Evolutionary conservation across 257 asterid genomes (phyloP).

Genomic region (Fraxinus pennsylvanica): DNA sequence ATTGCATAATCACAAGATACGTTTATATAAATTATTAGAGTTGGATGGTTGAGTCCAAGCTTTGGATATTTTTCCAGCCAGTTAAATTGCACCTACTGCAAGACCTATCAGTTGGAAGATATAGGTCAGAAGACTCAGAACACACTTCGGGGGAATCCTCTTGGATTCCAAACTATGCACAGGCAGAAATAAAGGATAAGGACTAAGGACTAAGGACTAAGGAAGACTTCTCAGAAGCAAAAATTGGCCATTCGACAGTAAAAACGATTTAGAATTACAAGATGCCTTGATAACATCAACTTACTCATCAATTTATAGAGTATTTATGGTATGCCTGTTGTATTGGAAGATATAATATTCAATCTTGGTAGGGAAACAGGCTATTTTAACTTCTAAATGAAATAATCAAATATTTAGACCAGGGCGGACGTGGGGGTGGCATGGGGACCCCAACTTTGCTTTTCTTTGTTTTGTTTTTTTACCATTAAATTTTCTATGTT

Average conservation of each 20-base stretch:
- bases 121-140: neutral
- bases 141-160: neutral
- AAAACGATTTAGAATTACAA: slow-evolving; percentile 29
- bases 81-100: neutral
- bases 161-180: neutral
- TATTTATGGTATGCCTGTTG: neutral
- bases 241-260: neutral
- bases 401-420: no score
- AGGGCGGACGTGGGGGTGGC: no score
- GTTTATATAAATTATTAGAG: neutral
- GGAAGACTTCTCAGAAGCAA: neutral
- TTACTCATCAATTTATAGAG: neutral
- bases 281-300: slow-evolving; percentile 29
- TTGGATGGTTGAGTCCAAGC: neutral
- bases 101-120: neutral
- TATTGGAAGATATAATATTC: neutral
- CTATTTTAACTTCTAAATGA: no score
- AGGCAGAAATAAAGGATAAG: neutral
- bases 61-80: neutral
- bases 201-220: no score
- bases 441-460: no score
- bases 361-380: no score
- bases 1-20: no score
- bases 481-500: no score
- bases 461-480: no score